Evolutionary conservation across 176 grass and related monocot genomes (phyloP), one percentile per base, ranked within the genome.

Genomic region (Alopecurus myosuroides): DNA sequence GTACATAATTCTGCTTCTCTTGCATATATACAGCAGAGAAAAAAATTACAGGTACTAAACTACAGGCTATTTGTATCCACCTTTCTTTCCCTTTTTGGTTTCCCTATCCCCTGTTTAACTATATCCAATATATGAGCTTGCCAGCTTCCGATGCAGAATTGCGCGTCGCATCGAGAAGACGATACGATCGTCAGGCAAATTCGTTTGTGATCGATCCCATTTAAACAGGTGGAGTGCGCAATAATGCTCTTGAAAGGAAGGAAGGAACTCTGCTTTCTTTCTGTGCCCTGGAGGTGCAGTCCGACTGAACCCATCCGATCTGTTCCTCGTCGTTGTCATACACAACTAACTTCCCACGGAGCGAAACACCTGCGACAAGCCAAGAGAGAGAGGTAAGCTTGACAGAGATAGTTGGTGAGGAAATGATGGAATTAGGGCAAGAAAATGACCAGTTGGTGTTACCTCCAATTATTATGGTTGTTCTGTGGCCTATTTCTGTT

Each of bases 401-500:
- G 25, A 65, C 19, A 52, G 2, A 40, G 53, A 81, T 20, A 25
- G 61, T 63, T 41, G 48, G 79, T 58, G 22, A 28, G n/a, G n/a
- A n/a, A 12, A 61, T 9, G 25, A 66, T 70, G 7, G 29, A 87
- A 68, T 70, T 64, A 51, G 76, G 2, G 14, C 70, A 84, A 37
- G 31, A 7, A 77, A 53, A 78, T 41, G 55, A 39, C 28, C 22
- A 50, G 7, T 20, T 25, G 20, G 46, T 18, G 3, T 51, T 91
- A 99, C 97, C 97, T 99, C 97, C 94, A n/a, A 99, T 36, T 80
- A 99, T 76, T 88, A 99, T 89, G 20, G 77, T 85, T 41, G 90
- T 88, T 20, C 90, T 88, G 42, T 88, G 90, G 81, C 88, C 87
- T 13, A 92, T 85, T 13, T 79, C 67, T 58, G 83, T 89, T 85